A percentile compares a stretch with the other conserved stretches of the same genome.
phyloP scores from a whole-genome alignment of 306 rosid genomes.

The Cucumis sativus region DNA sequence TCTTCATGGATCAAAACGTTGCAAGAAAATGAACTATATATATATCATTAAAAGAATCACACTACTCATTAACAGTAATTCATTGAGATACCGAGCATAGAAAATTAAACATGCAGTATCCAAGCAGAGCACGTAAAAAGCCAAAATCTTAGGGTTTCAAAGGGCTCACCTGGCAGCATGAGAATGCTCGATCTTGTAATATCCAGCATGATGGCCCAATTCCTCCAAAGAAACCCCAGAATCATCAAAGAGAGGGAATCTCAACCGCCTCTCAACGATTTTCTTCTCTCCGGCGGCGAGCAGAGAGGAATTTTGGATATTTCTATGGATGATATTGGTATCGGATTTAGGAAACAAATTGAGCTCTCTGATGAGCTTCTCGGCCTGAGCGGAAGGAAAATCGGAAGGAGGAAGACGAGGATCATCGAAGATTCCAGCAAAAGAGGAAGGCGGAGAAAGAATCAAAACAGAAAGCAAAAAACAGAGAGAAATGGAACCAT shows the following conservation, averaged over 20 bases:
- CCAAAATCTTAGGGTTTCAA: background rate
- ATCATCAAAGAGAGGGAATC: constrained; percentile 36
- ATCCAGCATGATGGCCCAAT: constrained; percentile 87
- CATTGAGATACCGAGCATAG: background rate
- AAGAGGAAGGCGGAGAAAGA: constrained; percentile 15
- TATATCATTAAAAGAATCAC: background rate
- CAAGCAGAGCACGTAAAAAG: background rate
- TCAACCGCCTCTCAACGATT: constrained; percentile 60
- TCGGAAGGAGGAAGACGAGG: constrained; percentile 15
- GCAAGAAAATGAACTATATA: background rate
- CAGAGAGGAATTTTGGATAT: background rate
- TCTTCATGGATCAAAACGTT: background rate
- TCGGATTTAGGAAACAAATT: constrained; percentile 57
- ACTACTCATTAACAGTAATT: background rate
- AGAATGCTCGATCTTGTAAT: constrained; percentile 69
- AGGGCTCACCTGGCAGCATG: constrained; percentile 48
- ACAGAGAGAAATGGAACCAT: constrained; percentile 7
- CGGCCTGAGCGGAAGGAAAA: constrained; percentile 33
- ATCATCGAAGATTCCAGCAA: constrained; percentile 15
- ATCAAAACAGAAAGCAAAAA: constrained; percentile 11
- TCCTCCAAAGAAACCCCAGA: constrained; percentile 49
- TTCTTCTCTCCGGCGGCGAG: constrained; percentile 4
- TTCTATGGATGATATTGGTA: constrained; percentile 37
- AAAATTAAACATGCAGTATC: background rate
- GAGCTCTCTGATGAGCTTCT: constrained; percentile 45